Percentiles rank a stretch among this genome's conserved stretches.
Conservation (phyloP, 768 basidiomycete species). For the Coprinopsis marcescibilis region DNA sequence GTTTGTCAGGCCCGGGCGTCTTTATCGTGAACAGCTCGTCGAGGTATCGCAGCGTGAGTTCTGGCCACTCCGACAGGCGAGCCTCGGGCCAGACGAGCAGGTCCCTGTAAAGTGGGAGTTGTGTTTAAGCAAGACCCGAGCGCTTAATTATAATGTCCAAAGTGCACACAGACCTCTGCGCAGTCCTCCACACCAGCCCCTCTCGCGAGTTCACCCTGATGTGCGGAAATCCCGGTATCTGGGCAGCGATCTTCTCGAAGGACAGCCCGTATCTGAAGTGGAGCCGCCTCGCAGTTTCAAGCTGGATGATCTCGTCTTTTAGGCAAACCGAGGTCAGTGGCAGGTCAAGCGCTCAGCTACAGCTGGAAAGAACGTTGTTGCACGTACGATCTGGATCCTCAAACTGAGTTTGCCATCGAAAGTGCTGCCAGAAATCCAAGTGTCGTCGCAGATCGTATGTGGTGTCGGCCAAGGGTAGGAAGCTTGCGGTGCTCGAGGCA, state of each 20-base stretch:
- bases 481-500: too few species aligned
- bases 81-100: slow-evolving; percentile 2
- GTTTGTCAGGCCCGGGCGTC: neutral
- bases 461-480: neutral
- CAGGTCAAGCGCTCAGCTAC: neutral
- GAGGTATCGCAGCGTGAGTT: neutral
- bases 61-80: neutral
- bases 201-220: slow-evolving; percentile 19
- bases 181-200: slow-evolving; percentile 38
- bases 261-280: slow-evolving; percentile 23
- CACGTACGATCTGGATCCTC: neutral
- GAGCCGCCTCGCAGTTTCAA: slow-evolving; percentile 39
- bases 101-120: neutral
- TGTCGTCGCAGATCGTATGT: neutral
- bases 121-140: neutral
- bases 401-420: neutral
- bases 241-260: slow-evolving; percentile 28
- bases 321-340: neutral
- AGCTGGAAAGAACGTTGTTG: neutral
- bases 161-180: slow-evolving; percentile 19
- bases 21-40: neutral
- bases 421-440: neutral
- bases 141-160: neutral
- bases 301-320: slow-evolving; percentile 43
- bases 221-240: slow-evolving; percentile 16